These are phyloP conservation scores for Leonotis leonurus DNA, from an alignment of 257 asterid species.

Conservation along the genomic window DNA sequence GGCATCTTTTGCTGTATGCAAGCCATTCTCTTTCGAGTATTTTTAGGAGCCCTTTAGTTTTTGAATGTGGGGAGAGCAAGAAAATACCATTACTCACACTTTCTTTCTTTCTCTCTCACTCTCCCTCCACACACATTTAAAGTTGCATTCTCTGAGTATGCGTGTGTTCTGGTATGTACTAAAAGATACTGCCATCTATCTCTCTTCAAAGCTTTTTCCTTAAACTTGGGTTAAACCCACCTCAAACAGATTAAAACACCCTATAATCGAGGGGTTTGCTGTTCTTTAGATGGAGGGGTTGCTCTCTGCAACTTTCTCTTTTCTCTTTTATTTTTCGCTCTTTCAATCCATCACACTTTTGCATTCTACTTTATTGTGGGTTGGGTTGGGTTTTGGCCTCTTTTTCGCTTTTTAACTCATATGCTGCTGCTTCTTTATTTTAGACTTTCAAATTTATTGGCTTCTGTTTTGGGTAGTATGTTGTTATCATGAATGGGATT, in stretches of 20 bases:
- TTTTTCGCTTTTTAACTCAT: no score
- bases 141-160: slow-evolving; percentile 10
- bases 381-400: no score
- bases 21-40: slow-evolving; percentile 28
- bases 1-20: slow-evolving; percentile 26
- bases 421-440: no score
- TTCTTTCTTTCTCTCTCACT: not conserved
- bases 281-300: not conserved
- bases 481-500: no score
- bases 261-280: not conserved
- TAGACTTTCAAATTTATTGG: no score
- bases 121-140: not conserved
- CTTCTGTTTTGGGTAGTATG: no score
- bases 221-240: slow-evolving; percentile 1
- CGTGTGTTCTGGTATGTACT: slow-evolving; percentile 22
- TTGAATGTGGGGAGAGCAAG: slow-evolving; percentile 19
- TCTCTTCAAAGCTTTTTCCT: slow-evolving; percentile 10
- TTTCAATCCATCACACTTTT: no score
- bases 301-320: not conserved
- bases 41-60: slow-evolving; percentile 29
- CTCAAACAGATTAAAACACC: not conserved
- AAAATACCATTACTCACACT: no score
- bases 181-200: slow-evolving; percentile 17
- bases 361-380: no score
- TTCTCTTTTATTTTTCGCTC: not conserved